phyloP scores from a whole-genome alignment of 106 monocot genomes.

The Phalaenopsis aphrodite region DNA sequence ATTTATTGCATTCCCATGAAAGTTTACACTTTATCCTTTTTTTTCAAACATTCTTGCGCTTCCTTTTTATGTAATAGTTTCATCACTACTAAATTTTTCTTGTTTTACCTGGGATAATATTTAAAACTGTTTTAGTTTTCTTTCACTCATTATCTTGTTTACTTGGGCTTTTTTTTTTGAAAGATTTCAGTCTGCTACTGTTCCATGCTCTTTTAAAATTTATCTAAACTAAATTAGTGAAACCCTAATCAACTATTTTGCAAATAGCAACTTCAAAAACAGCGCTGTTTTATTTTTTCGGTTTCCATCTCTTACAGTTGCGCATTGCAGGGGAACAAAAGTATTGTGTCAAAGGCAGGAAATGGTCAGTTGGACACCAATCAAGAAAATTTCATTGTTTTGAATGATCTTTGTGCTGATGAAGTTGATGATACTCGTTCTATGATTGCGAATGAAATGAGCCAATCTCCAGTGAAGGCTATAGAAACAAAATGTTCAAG shows the following conservation, averaged over 20 bases:
- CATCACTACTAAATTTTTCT: not conserved
- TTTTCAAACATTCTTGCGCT: not conserved
- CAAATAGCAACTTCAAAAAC: not conserved
- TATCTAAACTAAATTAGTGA: not conserved
- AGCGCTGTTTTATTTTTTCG: constrained; percentile 2
- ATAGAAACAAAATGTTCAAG: constrained; percentile 26
- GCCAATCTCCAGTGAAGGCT: constrained; percentile 9
- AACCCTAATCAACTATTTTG: not conserved
- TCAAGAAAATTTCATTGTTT: constrained; percentile 18
- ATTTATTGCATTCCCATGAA: not conserved
- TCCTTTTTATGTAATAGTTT: not conserved
- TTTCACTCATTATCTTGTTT: not conserved
- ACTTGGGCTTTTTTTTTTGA: too few relatives aligned
- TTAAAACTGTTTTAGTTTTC: not conserved
- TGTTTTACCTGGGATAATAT: not conserved
- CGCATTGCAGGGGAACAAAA: constrained; percentile 42
- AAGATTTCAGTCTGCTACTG: too few relatives aligned
- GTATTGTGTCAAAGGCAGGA: constrained; percentile 18
- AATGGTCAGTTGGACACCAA: constrained; percentile 23
- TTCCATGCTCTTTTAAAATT: not conserved
- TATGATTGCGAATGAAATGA: not conserved
- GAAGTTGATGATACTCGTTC: constrained; percentile 5
- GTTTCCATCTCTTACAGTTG: not conserved
- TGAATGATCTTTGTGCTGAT: constrained; percentile 17
- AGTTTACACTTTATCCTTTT: not conserved